These are phyloP conservation scores for Udeniomyces megalosporus DNA, from an alignment of 768 basidiomycete species.

Conservation along the genomic window DNA sequence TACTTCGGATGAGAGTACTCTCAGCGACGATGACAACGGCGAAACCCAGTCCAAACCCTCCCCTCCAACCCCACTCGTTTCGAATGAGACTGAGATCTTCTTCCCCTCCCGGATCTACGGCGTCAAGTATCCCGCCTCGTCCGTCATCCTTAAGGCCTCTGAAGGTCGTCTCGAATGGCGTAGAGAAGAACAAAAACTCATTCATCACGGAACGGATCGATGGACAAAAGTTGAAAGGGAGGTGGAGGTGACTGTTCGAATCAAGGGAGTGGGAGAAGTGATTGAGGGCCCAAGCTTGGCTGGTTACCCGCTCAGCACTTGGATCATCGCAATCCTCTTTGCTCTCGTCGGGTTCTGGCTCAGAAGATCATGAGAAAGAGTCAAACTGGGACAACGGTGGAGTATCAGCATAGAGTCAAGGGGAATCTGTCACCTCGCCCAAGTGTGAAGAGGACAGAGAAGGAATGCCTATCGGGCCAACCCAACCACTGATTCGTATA, in stretches of 20 bases:
- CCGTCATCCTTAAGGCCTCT: constrained; percentile 1
- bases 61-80: constrained; percentile 32
- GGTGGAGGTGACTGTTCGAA: neutral
- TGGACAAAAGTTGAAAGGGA: neutral
- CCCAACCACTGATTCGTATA: too few species aligned
- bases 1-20: too few species aligned
- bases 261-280: neutral
- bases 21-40: neutral
- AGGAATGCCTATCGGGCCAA: too few species aligned
- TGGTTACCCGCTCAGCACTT: too few species aligned
- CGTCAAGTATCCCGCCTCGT: neutral
- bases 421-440: too few species aligned
- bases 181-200: neutral
- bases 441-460: too few species aligned
- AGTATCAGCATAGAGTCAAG: too few species aligned
- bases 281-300: neutral
- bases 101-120: constrained; percentile 44
- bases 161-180: constrained; percentile 2
- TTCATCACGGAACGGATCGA: neutral
- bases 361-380: too few species aligned
- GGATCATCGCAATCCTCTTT: too few species aligned
- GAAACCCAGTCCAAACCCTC: constrained; percentile 31
- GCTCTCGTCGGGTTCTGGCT: too few species aligned
- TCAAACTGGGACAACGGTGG: too few species aligned
- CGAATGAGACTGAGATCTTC: constrained; percentile 65